phyloP scores from a whole-genome alignment of 768 basidiomycete species.

The Pulveroboletus ravenelii region DNA sequence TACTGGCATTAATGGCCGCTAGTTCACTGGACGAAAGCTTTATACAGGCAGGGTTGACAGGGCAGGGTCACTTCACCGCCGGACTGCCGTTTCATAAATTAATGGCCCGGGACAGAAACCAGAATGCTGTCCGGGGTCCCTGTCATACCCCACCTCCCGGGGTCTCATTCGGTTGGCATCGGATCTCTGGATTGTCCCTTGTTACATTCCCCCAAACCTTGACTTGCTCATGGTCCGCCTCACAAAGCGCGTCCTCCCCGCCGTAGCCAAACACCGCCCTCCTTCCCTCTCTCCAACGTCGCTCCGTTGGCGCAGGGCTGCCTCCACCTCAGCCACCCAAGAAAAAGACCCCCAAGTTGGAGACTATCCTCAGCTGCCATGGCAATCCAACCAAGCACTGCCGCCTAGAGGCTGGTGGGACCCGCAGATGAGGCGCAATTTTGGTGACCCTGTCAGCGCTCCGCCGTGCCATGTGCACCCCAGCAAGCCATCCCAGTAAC shows the following conservation, averaged over 20 bases:
- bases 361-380: constrained; percentile 71
- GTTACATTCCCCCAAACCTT: constrained; percentile 8
- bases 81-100: constrained; percentile 5
- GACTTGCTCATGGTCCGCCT: constrained; percentile 12
- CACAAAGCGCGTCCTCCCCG: constrained; percentile 6
- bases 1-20: constrained; percentile 17
- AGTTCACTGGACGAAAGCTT: constrained; percentile 6
- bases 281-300: not conserved
- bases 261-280: constrained; percentile 1
- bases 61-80: constrained; percentile 23
- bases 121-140: constrained; percentile 21
- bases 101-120: not conserved
- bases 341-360: constrained; percentile 63
- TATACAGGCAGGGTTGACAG: constrained; percentile 17
- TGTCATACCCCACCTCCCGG: constrained; percentile 4
- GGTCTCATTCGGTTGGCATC: constrained; percentile 16
- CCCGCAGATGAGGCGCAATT: constrained; percentile 69
- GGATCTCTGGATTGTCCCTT: constrained; percentile 1
- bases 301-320: constrained; percentile 5
- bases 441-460: constrained; percentile 65
- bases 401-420: constrained; percentile 74
- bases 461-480: constrained; percentile 4
- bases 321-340: constrained; percentile 16
- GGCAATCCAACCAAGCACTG: constrained; percentile 59
- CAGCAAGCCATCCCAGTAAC: constrained; percentile 4